Conservation (phyloP, 176 grass and related monocot genomes). For the Poa annua region DNA sequence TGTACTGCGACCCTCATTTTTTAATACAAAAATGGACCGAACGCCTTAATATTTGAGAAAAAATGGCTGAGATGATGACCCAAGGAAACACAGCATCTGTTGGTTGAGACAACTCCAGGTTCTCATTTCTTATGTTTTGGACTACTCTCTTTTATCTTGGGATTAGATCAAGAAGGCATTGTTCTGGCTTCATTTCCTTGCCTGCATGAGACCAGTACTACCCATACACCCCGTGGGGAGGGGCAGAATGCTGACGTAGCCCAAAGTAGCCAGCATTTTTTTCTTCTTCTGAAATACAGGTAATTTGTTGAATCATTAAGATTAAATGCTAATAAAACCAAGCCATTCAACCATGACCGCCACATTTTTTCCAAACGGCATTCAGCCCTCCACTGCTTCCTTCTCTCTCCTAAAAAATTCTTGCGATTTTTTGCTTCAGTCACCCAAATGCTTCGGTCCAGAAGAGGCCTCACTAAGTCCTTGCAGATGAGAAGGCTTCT, state of each 20-base stretch:
- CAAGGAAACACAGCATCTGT: slow-evolving; percentile 2
- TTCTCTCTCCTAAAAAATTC: neutral
- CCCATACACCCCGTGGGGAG: neutral
- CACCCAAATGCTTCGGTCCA: neutral
- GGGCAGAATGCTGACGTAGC: neutral
- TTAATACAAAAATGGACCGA: neutral
- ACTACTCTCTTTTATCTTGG: neutral
- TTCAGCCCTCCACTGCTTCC: neutral
- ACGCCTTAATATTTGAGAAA: neutral
- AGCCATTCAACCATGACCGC: neutral
- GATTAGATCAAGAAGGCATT: neutral
- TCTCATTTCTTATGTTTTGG: slow-evolving; percentile 15
- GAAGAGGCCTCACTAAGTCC: neutral
- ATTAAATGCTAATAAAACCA: neutral
- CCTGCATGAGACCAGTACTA: neutral
- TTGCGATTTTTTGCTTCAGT: neutral
- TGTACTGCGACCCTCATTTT: neutral
- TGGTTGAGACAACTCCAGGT: neutral
- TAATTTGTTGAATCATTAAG: neutral
- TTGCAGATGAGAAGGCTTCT: neutral
- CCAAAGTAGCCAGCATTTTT: neutral
- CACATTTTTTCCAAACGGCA: neutral
- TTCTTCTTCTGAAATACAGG: neutral
- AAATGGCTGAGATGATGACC: neutral
- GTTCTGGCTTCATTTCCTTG: neutral